phyloP scores from a whole-genome alignment of 495 filamentous ascomycete species.

The Eremomyces bilateralis region DNA sequence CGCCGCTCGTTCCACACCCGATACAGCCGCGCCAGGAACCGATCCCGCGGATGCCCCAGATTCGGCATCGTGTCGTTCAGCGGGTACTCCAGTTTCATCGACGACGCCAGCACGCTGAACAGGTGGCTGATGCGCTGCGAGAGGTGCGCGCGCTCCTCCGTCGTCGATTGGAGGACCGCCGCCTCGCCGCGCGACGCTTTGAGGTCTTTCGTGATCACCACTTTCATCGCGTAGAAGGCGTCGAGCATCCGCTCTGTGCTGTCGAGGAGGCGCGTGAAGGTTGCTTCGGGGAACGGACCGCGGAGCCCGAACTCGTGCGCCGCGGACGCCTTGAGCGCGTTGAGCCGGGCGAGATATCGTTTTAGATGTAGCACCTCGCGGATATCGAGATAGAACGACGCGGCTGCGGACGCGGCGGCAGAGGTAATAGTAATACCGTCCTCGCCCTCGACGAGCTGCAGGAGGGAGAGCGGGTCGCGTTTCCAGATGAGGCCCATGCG shows the following conservation, averaged over 20 bases:
- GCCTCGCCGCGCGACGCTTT: conserved; percentile 59
- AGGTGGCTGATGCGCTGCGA: conserved; percentile 80
- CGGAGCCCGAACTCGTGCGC: conserved; percentile 62
- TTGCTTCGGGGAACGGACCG: conserved; percentile 55
- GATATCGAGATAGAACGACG: conserved; percentile 47
- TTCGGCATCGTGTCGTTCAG: conserved; percentile 72
- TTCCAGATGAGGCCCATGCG: conserved; percentile 94
- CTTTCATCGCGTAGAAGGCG: conserved; percentile 85
- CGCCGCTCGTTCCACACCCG: conserved; percentile 53
- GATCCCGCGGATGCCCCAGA: conserved; percentile 55
- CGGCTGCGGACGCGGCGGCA: background rate
- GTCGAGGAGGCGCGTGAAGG: conserved; percentile 48
- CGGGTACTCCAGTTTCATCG: conserved; percentile 82
- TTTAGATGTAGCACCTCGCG: conserved; percentile 56
- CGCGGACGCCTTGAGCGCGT: conserved; percentile 51
- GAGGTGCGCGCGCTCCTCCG: conserved; percentile 53
- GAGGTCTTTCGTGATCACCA: conserved; percentile 66
- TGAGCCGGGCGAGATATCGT: conserved; percentile 38
- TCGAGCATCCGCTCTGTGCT: conserved; percentile 71
- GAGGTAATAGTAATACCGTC: background rate
- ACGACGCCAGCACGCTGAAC: conserved; percentile 75
- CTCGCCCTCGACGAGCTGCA: conserved; percentile 30
- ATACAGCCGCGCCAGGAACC: conserved; percentile 75
- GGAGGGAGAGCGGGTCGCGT: conserved; percentile 64
- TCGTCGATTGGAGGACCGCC: conserved; percentile 56